phyloP scores from a whole-genome alignment of 202 grass and related monocot genomes.

The Elaeis oleifera region DNA sequence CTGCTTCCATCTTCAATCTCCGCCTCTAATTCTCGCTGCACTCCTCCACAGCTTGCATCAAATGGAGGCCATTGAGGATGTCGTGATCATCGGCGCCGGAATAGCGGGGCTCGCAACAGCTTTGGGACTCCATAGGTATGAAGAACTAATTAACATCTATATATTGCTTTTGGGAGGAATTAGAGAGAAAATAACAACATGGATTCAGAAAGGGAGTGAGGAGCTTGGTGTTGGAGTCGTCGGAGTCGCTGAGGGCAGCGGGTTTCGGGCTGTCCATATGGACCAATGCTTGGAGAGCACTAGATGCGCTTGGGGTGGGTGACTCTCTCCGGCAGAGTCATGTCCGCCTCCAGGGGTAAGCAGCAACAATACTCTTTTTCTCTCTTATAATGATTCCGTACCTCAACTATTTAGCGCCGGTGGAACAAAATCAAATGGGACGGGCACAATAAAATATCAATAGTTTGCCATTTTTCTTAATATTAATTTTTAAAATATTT shows the following conservation, averaged over 20 bases:
- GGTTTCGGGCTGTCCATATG: slow-evolving; percentile 1
- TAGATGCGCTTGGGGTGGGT: slow-evolving; percentile 11
- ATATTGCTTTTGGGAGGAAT: background rate
- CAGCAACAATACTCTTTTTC: background rate
- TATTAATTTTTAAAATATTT: no score
- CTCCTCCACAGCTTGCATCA: background rate
- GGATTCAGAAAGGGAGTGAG: slow-evolving; percentile 1
- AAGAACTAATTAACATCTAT: background rate
- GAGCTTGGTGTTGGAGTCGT: slow-evolving; percentile 21
- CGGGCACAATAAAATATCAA: no score
- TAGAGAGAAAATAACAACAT: background rate
- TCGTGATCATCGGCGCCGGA: background rate
- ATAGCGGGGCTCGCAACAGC: background rate
- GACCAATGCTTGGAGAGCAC: slow-evolving; percentile 16
- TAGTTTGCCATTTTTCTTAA: no score
- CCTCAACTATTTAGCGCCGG: no score
- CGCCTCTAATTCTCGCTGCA: no score
- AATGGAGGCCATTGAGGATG: background rate
- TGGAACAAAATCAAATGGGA: no score
- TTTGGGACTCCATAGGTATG: background rate
- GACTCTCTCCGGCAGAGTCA: slow-evolving; percentile 2
- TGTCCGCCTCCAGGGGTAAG: background rate
- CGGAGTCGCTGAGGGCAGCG: background rate
- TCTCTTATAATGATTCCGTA: no score
- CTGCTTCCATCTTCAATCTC: no score